Conservation (phyloP, 163 green algal species). For the Chlamydomonas reinhardtii region DNA sequence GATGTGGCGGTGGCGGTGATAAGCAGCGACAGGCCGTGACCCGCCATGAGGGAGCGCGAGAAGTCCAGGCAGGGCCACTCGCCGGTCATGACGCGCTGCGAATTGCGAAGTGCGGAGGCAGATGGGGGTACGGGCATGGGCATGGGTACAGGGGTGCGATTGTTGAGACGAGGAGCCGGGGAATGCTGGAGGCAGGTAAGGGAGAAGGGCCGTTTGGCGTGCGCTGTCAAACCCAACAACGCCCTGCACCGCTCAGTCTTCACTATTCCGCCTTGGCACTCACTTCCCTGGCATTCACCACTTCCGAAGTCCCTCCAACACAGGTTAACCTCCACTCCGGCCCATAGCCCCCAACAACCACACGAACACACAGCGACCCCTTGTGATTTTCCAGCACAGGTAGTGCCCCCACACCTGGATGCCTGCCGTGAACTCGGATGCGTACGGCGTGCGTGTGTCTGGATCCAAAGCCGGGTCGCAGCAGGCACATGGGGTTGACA, state of each 20-base stretch:
- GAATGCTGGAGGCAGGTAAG: no score
- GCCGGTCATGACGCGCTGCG: not conserved
- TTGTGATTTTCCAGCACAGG: no score
- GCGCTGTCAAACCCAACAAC: no score
- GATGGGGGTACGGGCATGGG: not conserved
- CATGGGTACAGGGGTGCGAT: not conserved
- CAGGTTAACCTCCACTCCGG: no score
- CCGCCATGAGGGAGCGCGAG: not conserved
- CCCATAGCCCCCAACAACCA: no score
- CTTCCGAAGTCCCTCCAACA: no score
- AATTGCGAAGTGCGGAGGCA: not conserved
- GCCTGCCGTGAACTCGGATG: constrained; percentile 17
- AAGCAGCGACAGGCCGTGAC: constrained; percentile 41
- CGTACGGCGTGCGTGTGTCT: constrained; percentile 5
- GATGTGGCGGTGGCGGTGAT: not conserved
- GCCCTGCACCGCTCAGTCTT: no score
- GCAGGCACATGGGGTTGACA: constrained; percentile 22
- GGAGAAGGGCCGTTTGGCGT: no score
- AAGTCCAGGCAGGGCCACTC: constrained; percentile 17
- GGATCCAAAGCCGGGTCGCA: constrained; percentile 34
- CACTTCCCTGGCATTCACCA: no score
- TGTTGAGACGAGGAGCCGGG: not conserved
- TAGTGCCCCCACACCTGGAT: not conserved
- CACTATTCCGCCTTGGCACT: no score
- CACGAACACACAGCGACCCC: no score